phyloP scores from a whole-genome alignment of 2,329 filamentous ascomycete genomes.

The Cytospora piceicola region DNA sequence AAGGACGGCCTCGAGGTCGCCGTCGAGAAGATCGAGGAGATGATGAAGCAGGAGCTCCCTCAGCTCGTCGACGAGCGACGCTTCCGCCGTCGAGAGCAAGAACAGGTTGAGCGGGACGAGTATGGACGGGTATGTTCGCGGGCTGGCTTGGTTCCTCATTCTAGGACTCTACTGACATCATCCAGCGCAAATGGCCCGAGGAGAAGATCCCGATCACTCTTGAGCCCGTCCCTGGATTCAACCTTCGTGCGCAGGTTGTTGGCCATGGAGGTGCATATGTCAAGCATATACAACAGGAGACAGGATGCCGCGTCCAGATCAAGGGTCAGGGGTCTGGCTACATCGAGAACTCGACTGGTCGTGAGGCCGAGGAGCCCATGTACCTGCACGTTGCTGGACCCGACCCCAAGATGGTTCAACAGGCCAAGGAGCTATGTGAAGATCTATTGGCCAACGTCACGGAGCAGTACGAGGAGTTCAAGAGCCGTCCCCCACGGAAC shows the following conservation, averaged over 20 bases:
- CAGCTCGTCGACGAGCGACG: slow-evolving; percentile 93
- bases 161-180: slow-evolving; percentile 36
- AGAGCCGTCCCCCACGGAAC: slow-evolving; percentile 73
- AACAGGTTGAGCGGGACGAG: slow-evolving; percentile 34
- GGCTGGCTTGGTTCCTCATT: slow-evolving; percentile 28
- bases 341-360: slow-evolving; percentile 83
- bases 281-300: slow-evolving; percentile 97
- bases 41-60: slow-evolving; percentile 95
- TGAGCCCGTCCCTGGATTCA: slow-evolving; percentile 92
- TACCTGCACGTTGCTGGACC: slow-evolving; percentile 96
- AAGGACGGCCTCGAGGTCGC: slow-evolving; percentile 92
- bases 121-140: slow-evolving; percentile 32
- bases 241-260: slow-evolving; percentile 93
- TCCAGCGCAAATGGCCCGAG: slow-evolving; percentile 93
- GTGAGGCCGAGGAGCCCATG: slow-evolving; percentile 94
- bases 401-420: slow-evolving; percentile 81
- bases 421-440: slow-evolving; percentile 85
- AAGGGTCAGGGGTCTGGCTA: slow-evolving; percentile 96
- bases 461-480: slow-evolving; percentile 89
- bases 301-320: slow-evolving; percentile 94
- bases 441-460: slow-evolving; percentile 86
- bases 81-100: slow-evolving; percentile 67
- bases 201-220: slow-evolving; percentile 90
- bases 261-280: slow-evolving; percentile 94
- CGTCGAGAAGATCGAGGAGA: slow-evolving; percentile 84